phyloP scores from a whole-genome alignment of 179 eudicot genomes.

The Monotropa hypopitys region DNA sequence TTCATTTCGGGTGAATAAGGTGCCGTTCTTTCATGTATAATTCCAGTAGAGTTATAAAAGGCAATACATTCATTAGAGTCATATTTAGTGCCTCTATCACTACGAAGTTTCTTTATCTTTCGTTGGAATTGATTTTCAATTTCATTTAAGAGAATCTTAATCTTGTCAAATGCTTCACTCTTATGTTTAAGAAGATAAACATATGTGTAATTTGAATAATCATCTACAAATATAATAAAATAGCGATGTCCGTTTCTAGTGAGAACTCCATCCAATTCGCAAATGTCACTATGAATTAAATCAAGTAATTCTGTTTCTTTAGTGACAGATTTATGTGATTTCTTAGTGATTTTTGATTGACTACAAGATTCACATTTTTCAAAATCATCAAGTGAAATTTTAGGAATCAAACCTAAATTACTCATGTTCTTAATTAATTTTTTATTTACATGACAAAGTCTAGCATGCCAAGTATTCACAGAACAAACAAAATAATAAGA shows the following conservation, averaged over 20 bases:
- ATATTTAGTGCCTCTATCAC: not conserved
- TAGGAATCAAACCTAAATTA: not conserved
- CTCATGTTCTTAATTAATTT: not conserved
- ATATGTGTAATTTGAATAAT: not conserved
- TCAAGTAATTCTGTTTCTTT: not conserved
- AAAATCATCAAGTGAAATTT: not conserved
- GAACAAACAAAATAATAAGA: not conserved
- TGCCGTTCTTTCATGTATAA: no score
- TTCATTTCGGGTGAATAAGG: no score
- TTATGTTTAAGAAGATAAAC: no score
- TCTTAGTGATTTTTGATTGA: not conserved
- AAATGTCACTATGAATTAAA: not conserved
- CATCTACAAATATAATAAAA: not conserved
- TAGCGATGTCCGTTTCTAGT: not conserved
- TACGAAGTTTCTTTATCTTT: not conserved
- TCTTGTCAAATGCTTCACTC: not conserved
- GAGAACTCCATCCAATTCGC: conserved; percentile 7
- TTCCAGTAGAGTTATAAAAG: no score
- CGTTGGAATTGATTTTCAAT: not conserved
- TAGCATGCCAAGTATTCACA: conserved; percentile 9
- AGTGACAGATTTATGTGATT: not conserved
- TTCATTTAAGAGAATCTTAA: not conserved
- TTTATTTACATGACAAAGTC: conserved; percentile 1
- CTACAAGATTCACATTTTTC: conserved; percentile 10
- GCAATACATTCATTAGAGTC: not conserved